A percentile compares a stretch with the other conserved stretches of the same genome.
phyloP scores from a whole-genome alignment of 2,329 filamentous ascomycete species.

The Ceratocystis colombiana region DNA sequence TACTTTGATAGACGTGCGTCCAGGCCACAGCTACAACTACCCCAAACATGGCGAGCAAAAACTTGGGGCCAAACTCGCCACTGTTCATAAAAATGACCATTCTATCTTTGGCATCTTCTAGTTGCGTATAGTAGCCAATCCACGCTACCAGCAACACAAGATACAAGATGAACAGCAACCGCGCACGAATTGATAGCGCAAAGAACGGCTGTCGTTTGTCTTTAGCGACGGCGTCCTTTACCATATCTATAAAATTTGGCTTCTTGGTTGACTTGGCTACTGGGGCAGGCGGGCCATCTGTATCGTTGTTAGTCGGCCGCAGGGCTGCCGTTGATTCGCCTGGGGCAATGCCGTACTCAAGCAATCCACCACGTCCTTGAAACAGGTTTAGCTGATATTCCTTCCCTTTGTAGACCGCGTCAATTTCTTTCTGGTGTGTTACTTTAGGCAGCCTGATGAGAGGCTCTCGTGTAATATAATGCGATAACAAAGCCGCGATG shows the following conservation, averaged over 20 bases:
- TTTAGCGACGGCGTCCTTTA: slow-evolving; percentile 1
- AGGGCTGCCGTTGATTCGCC: slow-evolving; percentile 14
- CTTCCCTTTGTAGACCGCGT: slow-evolving; percentile 12
- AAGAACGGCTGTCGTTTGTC: slow-evolving; percentile 20
- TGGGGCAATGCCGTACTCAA: slow-evolving; percentile 24
- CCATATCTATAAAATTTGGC: neutral
- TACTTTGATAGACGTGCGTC: slow-evolving; percentile 22
- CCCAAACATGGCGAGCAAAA: slow-evolving; percentile 21
- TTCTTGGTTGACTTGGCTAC: neutral
- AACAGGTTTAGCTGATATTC: slow-evolving; percentile 18
- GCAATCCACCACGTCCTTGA: slow-evolving; percentile 10
- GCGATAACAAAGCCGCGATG: slow-evolving; percentile 16
- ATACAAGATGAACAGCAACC: slow-evolving; percentile 15
- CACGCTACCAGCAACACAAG: slow-evolving; percentile 14
- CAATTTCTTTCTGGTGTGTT: slow-evolving; percentile 10
- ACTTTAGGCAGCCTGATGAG: slow-evolving; percentile 17
- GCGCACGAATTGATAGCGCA: slow-evolving; percentile 8
- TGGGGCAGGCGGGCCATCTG: neutral
- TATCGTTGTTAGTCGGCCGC: slow-evolving; percentile 16
- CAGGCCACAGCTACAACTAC: slow-evolving; percentile 16
- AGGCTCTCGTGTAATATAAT: slow-evolving; percentile 13
- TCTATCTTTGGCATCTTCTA: neutral
- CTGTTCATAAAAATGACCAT: slow-evolving; percentile 23
- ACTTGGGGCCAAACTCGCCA: slow-evolving; percentile 19
- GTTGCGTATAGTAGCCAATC: slow-evolving; percentile 20